Conservation (phyloP, 2,329 filamentous ascomycete species). For the Xylariaceae sp. region DNA sequence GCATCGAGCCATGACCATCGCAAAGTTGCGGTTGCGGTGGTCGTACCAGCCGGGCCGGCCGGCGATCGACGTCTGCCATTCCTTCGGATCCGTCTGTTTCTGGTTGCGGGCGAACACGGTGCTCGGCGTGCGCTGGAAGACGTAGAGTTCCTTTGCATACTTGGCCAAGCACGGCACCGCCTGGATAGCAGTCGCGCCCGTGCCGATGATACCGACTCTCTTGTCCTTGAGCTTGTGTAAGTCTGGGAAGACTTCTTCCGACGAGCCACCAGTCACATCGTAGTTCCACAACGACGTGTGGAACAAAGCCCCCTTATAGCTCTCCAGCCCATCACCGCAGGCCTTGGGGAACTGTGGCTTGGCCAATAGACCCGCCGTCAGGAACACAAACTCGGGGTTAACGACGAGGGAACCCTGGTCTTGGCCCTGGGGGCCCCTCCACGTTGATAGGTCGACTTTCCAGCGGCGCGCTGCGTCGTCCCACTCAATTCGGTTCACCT, state of each 20-base stretch:
- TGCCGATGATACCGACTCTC: slow-evolving; percentile 46
- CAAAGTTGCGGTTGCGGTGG: slow-evolving; percentile 42
- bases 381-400: slow-evolving; percentile 37
- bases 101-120: slow-evolving; percentile 25
- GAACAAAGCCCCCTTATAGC: slow-evolving; percentile 39
- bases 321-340: slow-evolving; percentile 34
- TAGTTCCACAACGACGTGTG: slow-evolving; percentile 47
- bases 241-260: slow-evolving; percentile 32
- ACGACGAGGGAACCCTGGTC: slow-evolving; percentile 30
- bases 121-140: slow-evolving; percentile 52
- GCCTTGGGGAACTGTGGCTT: slow-evolving; percentile 40
- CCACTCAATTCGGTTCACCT: slow-evolving; percentile 41
- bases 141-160: slow-evolving; percentile 46
- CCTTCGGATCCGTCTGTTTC: slow-evolving; percentile 33
- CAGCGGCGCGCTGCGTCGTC: slow-evolving; percentile 34
- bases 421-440: slow-evolving; percentile 23
- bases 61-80: slow-evolving; percentile 36
- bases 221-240: slow-evolving; percentile 43
- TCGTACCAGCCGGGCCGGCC: slow-evolving; percentile 44
- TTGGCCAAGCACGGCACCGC: slow-evolving; percentile 41
- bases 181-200: slow-evolving; percentile 45
- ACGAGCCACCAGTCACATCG: slow-evolving; percentile 38
- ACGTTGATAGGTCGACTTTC: slow-evolving; percentile 29
- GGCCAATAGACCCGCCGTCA: slow-evolving; percentile 37
- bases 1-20: slow-evolving; percentile 33